phyloP scores from a whole-genome alignment of 345 rosid species.

The Toxicodendron radicans region DNA sequence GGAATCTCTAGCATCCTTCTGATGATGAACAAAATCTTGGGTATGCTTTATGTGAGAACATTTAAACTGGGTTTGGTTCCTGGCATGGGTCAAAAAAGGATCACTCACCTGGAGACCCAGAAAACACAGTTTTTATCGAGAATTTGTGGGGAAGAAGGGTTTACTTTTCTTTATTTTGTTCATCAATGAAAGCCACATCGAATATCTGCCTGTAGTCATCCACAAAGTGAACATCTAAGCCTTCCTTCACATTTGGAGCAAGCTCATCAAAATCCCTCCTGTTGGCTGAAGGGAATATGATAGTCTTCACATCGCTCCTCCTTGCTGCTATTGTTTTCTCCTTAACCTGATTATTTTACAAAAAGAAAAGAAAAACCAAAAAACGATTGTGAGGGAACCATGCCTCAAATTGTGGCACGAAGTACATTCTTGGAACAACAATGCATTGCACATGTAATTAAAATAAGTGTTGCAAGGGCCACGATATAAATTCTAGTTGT shows the following conservation, averaged over 20 bases:
- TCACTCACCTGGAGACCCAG: background rate
- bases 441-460: background rate
- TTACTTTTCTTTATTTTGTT: constrained; percentile 26
- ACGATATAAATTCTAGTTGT: no score
- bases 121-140: constrained; percentile 4
- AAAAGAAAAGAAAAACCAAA: background rate
- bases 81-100: background rate
- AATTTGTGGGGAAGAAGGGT: background rate
- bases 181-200: constrained; percentile 56
- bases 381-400: background rate
- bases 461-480: no score
- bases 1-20: background rate
- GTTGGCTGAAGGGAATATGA: constrained; percentile 89
- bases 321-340: constrained; percentile 96
- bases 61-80: constrained; percentile 16
- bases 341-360: constrained; percentile 58
- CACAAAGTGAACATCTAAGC: constrained; percentile 91
- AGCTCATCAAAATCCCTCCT: constrained; percentile 94
- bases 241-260: constrained; percentile 80
- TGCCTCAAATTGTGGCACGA: background rate
- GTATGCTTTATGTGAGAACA: constrained; percentile 6
- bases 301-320: constrained; percentile 80
- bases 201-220: constrained; percentile 71
- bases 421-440: background rate
- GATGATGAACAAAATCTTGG: constrained; percentile 1